Conservation (phyloP, 2,329 filamentous ascomycete genomes). For the Monosporascus sp. region DNA sequence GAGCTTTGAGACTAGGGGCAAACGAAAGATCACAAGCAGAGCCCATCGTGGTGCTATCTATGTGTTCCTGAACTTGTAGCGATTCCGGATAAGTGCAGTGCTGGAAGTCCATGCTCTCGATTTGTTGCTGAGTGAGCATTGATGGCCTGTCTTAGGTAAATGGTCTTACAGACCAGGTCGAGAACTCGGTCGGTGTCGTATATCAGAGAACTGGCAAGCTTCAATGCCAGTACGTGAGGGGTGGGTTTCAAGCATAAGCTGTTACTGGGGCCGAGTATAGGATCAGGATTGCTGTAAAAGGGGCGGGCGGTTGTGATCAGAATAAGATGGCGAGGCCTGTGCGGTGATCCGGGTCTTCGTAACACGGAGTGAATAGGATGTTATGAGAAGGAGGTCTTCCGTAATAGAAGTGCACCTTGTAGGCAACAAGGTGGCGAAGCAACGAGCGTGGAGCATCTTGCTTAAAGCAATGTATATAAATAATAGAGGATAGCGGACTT, state of each 20-base stretch:
- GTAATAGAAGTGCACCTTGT: neutral
- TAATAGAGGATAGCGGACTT: neutral
- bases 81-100: conserved; percentile 11
- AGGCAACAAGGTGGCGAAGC: conserved; percentile 4
- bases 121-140: neutral
- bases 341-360: neutral
- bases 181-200: neutral
- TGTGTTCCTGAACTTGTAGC: conserved; percentile 7
- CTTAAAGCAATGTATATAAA: neutral
- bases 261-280: neutral
- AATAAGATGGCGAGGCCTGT: neutral
- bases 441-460: conserved; percentile 1
- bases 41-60: conserved; percentile 9
- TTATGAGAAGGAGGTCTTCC: neutral
- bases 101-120: conserved; percentile 11
- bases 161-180: neutral
- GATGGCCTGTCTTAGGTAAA: neutral
- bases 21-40: conserved; percentile 10
- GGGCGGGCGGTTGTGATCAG: neutral
- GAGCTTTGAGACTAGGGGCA: conserved; percentile 22
- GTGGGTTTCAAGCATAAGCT: neutral
- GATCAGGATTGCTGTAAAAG: neutral
- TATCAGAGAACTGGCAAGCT: neutral
- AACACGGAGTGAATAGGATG: neutral
- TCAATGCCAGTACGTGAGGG: neutral